Evolutionary conservation across 768 basidiomycete species (phyloP), one percentile per base, ranked within the genome.

Genomic region (Hemileccinum rubropunctum): DNA sequence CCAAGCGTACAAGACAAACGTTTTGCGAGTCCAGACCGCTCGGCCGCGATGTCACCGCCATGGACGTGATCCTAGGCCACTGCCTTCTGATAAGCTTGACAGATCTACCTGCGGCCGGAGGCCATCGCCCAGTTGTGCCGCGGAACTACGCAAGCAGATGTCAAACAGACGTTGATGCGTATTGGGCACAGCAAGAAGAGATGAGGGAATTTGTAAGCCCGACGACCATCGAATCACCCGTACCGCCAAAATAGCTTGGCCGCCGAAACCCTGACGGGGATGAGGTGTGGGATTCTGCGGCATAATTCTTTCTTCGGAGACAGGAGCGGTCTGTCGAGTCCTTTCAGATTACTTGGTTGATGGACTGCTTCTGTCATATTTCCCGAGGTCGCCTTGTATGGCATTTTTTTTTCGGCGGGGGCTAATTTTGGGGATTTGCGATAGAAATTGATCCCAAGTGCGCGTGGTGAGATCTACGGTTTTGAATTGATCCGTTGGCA

Each of bases 1-100:
- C 57, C 17, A 59, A 67, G 66, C 65, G 47, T 62, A 62, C 40
- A 63, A 68, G 35, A 54, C 53, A 21, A n/a, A 63, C 62, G n/a
- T 62, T 49, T 40, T 45, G 55, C 23, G 65, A 68, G 58, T 58
- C 62, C 44, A 64, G 60, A 42, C 54, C 59, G 56, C 58, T 59
- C 53, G 64, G 70, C 45, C 65, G 60, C 28, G 68, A 54, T 41
- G 68, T 63, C 55, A 75, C 63, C 34, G 64, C 76, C 53, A 79
- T 77, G 77, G 77, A 78, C 58, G 59, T 76, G 48, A 63, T 79
- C 52, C 67, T 81, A 48, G 76, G 75, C 54, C 62, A 54, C 50
- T 47, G 56, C 53, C 51, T 53, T 34, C 35, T 51, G 41, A 51
- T 50, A 27, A 42, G 37, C 23, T 33, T 49, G 39, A 40, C 41